A percentile compares a stretch with the other conserved stretches of the same genome.
Conservation (phyloP, 768 basidiomycete genomes). For the Trametes cingulata region DNA sequence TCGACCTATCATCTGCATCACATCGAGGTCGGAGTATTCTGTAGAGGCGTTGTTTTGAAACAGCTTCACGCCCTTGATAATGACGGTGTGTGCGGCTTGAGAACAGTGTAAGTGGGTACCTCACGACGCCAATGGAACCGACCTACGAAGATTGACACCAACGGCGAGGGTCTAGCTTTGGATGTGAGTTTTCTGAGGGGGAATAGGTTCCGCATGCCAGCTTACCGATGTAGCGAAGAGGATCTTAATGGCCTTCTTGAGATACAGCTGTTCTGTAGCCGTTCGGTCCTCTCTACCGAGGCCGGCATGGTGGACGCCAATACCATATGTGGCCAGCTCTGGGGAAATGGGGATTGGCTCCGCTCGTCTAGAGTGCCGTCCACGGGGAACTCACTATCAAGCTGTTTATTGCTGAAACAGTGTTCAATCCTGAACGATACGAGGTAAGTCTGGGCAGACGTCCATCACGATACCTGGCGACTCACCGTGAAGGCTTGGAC, state of each 20-base stretch:
- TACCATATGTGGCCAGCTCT: conserved; percentile 71
- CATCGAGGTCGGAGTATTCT: conserved; percentile 91
- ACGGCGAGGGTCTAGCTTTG: conserved; percentile 98
- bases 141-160: conserved; percentile 90
- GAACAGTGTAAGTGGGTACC: background rate
- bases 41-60: conserved; percentile 68
- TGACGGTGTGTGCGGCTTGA: conserved; percentile 86
- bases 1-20: conserved; percentile 96
- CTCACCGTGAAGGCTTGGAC: conserved; percentile 58
- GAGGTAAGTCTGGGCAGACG: background rate
- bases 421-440: conserved; percentile 49
- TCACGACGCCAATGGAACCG: background rate
- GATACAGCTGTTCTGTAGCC: conserved; percentile 71
- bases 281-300: conserved; percentile 71
- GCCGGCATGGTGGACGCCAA: conserved; percentile 94
- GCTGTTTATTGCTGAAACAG: conserved; percentile 65
- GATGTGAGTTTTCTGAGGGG: no score
- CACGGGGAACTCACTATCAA: conserved; percentile 50
- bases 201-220: no score
- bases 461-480: background rate
- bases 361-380: background rate
- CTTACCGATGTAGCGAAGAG: conserved; percentile 84
- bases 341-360: background rate
- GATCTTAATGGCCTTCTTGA: conserved; percentile 61
- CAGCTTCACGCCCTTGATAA: conserved; percentile 87